phyloP scores from a whole-genome alignment of 2,329 filamentous ascomycete species.

The Aspergillus unguis region DNA sequence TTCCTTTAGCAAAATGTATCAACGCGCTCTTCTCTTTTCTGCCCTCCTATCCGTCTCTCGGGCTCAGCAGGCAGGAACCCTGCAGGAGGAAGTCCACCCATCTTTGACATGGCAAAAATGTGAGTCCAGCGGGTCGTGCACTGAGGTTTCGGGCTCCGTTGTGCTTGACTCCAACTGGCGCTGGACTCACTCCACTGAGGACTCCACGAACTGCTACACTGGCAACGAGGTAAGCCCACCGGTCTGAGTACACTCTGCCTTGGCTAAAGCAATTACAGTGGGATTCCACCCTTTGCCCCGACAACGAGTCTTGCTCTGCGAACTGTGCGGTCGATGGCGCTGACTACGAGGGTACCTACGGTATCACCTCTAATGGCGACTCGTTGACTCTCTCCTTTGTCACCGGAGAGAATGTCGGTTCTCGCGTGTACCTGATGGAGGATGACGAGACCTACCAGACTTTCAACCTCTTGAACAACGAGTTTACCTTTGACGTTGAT shows the following conservation, averaged over 20 bases:
- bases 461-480: constrained; percentile 62
- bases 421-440: constrained; percentile 62
- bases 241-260: background rate
- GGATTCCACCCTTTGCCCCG: constrained; percentile 48
- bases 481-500: constrained; percentile 71
- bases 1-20: constrained; percentile 24
- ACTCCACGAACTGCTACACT: constrained; percentile 55
- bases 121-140: constrained; percentile 51
- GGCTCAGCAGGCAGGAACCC: constrained; percentile 34
- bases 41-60: constrained; percentile 23
- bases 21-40: constrained; percentile 30
- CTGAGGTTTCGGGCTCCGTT: constrained; percentile 50
- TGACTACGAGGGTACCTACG: constrained; percentile 52
- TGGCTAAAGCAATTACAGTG: constrained; percentile 25
- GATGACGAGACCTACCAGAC: constrained; percentile 60
- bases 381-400: constrained; percentile 49
- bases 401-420: constrained; percentile 43
- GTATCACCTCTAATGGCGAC: constrained; percentile 50
- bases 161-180: constrained; percentile 59
- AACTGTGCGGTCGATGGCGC: constrained; percentile 58
- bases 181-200: constrained; percentile 50
- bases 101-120: constrained; percentile 54
- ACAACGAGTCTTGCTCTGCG: constrained; percentile 48
- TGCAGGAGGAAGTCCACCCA: constrained; percentile 45
- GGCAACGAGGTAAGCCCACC: constrained; percentile 41